Evolutionary conservation across 176 grass and related monocot species (phyloP), one percentile per base, ranked within the genome.

Genomic region (Tillandsia leiboldiana): DNA sequence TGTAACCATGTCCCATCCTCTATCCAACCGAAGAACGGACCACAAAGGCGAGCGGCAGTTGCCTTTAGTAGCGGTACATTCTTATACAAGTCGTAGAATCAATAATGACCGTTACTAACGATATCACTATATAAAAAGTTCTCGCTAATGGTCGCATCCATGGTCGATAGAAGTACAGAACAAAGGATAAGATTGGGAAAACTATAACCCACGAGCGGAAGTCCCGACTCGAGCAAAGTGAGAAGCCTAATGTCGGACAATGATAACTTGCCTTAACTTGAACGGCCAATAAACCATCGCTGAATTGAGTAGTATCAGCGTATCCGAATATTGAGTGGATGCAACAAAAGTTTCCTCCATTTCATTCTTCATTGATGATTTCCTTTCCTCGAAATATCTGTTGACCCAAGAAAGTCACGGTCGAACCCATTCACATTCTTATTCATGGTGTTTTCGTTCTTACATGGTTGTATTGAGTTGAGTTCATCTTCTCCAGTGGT

Each of bases 21-120:
- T 73, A 91, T 91, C 92, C 92, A 91, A 11, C 72, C 75, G 52
- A 86, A 96, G 50, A 96, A 79, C 14, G 92, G 92, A 1, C 92
- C 92, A 22, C 81, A 88, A 73, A 96, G 77, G 72, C 73, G 82
- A 49, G 79, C 81, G 10, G 80, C 92, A 2, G 92, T 76, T 2
- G 75, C 79, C 75, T 91, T 91, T 20, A 96, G 78, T 75, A 96
- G 66, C 5, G 92, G 92, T 58, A 96, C 85, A 59, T 96, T 88
- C 79, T 96, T 96, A 82, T 96, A 96, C 1, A 96, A 84, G 75
- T 96, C 92, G 69, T 96, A 96, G 79, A 96, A 96, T 13, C 92
- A 83, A 96, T 89, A 63, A 96, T 59, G 14, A 91, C 83, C 2
- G 92, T 96, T 22, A 67, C 72, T 0, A 86, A 72, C 2, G 92